These are phyloP conservation scores for Diaporthe velutina DNA, from an alignment of 2,329 filamentous ascomycete species.

Conservation along the genomic window DNA sequence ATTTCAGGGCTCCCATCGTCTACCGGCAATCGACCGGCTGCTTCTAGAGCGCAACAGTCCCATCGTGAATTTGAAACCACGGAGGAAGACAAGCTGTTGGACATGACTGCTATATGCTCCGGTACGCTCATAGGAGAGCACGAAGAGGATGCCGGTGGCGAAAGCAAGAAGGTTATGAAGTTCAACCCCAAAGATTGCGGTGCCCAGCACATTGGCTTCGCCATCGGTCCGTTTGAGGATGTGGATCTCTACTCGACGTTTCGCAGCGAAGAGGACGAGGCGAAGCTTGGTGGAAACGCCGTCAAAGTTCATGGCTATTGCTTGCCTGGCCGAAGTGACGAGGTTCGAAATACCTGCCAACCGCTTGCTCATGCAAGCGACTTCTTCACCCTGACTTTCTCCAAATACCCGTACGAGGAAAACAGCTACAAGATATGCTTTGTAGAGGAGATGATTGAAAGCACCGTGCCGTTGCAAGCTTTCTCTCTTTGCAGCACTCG, in stretches of 20 bases:
- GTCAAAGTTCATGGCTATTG: constrained; percentile 94
- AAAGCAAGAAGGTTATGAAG: constrained; percentile 87
- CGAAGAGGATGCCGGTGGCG: constrained; percentile 82
- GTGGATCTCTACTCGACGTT: constrained; percentile 88
- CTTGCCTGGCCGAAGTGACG: constrained; percentile 83
- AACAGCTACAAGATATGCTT: constrained; percentile 91
- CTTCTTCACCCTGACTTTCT: constrained; percentile 88
- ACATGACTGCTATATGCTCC: constrained; percentile 92
- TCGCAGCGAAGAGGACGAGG: constrained; percentile 90
- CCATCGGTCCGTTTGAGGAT: constrained; percentile 93
- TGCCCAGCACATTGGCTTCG: constrained; percentile 92
- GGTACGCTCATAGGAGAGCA: constrained; percentile 89
- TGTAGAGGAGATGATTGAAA: constrained; percentile 85
- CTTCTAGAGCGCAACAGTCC: constrained; percentile 53
- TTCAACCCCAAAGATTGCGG: constrained; percentile 83
- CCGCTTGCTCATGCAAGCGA: constrained; percentile 91
- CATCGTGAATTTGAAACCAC: constrained; percentile 59
- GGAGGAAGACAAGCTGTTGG: constrained; percentile 87
- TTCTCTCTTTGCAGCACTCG: constrained; percentile 90
- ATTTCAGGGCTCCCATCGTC: constrained; percentile 40
- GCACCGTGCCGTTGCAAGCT: constrained; percentile 83
- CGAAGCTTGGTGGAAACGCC: constrained; percentile 88
- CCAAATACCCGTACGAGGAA: constrained; percentile 85
- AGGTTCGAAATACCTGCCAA: constrained; percentile 88
- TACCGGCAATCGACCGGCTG: constrained; percentile 44